phyloP scores from a whole-genome alignment of 352 stramenopile species.

The Phytophthora constricta region DNA sequence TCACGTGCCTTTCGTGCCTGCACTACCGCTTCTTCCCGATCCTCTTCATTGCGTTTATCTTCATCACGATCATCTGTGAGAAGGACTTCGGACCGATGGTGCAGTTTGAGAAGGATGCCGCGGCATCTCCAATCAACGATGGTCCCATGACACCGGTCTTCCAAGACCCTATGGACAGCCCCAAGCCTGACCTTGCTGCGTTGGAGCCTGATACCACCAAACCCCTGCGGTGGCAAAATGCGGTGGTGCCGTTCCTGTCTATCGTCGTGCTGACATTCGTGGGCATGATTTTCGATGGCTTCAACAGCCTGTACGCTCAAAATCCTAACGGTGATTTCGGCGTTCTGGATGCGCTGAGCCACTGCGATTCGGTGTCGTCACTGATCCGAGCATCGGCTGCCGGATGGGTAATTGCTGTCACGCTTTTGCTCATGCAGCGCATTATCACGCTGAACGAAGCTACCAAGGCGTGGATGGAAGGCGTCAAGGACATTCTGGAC shows the following conservation, averaged over 20 bases:
- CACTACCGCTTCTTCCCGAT: constrained; percentile 91
- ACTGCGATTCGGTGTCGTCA: constrained; percentile 80
- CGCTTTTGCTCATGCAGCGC: constrained; percentile 75
- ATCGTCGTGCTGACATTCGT: constrained; percentile 88
- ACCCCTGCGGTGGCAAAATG: constrained; percentile 85
- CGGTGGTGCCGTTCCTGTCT: constrained; percentile 80
- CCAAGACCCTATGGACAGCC: constrained; percentile 73
- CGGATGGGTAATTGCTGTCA: constrained; percentile 75
- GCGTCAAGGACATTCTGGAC: constrained; percentile 92
- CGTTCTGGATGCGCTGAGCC: constrained; percentile 76
- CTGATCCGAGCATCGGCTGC: constrained; percentile 81
- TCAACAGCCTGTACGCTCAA: constrained; percentile 48
- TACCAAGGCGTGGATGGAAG: constrained; percentile 91
- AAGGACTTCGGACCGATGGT: constrained; percentile 90
- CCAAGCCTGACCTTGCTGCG: constrained; percentile 63
- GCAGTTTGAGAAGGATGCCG: constrained; percentile 84
- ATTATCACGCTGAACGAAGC: constrained; percentile 90
- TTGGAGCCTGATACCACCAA: constrained; percentile 77
- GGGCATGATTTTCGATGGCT: constrained; percentile 90
- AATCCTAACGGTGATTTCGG: constrained; percentile 56
- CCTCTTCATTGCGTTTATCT: constrained; percentile 89
- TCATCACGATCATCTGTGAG: constrained; percentile 91
- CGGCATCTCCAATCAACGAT: constrained; percentile 71
- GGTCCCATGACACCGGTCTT: constrained; percentile 67
- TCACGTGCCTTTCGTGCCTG: constrained; percentile 84